Conservation (phyloP, 371 early-diverging fungal species). For the Mucor racemosus region DNA sequence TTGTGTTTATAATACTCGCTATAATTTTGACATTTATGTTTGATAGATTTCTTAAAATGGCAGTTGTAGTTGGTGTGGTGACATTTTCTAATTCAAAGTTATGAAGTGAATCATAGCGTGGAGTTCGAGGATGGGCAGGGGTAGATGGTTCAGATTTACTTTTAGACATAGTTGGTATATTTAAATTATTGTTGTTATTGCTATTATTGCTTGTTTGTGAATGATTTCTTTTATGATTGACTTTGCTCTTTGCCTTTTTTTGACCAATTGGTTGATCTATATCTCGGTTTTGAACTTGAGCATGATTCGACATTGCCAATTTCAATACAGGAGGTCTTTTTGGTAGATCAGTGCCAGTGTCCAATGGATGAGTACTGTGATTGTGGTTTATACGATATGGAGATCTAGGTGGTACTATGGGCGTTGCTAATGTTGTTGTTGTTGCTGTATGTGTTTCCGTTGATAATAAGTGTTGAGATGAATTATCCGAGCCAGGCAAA, state of each 20-base stretch:
- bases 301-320: slow-evolving; percentile 18
- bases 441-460: neutral
- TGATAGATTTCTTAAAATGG: slow-evolving; percentile 25
- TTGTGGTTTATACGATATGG: slow-evolving; percentile 38
- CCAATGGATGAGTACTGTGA: neutral
- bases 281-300: neutral
- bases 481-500: too few relatives aligned
- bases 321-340: slow-evolving; percentile 24
- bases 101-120: slow-evolving; percentile 20
- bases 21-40: slow-evolving; percentile 61
- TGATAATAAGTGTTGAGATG: neutral
- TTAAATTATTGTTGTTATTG: neutral
- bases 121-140: slow-evolving; percentile 17
- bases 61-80: slow-evolving; percentile 9
- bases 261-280: neutral
- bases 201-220: neutral
- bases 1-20: slow-evolving; percentile 67
- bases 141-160: slow-evolving; percentile 24
- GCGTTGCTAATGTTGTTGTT: slow-evolving; percentile 11
- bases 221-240: neutral
- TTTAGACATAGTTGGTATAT: neutral
- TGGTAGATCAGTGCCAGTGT: slow-evolving; percentile 9
- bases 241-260: neutral
- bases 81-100: slow-evolving; percentile 12
- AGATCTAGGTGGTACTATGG: slow-evolving; percentile 50